Evolutionary conservation across 2,329 filamentous ascomycete genomes (phyloP).

Genomic region (Neonectria magnoliae): DNA sequence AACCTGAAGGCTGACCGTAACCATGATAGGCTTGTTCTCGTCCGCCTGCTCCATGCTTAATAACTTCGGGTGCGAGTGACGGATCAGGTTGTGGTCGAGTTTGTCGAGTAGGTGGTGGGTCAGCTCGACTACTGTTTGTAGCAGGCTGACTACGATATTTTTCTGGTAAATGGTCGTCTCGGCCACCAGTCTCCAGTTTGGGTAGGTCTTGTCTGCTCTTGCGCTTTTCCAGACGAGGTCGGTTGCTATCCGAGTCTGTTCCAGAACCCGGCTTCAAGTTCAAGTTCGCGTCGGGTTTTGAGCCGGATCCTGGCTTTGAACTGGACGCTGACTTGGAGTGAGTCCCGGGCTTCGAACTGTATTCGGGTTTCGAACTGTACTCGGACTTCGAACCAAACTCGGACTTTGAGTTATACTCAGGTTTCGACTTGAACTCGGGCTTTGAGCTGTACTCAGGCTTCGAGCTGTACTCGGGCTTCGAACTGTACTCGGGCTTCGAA

Average conservation of each 20-base stretch:
- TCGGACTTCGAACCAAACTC: constrained; percentile 2
- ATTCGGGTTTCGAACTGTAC: constrained; percentile 22
- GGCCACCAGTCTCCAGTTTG: constrained; percentile 55
- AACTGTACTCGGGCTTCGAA: constrained; percentile 3
- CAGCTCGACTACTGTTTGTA: constrained; percentile 44
- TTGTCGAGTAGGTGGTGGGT: constrained; percentile 44
- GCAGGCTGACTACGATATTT: constrained; percentile 51
- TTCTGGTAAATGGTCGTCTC: constrained; percentile 39
- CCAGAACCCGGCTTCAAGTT: constrained; percentile 31
- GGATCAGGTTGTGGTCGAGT: constrained; percentile 46
- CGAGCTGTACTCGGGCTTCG: constrained; percentile 31
- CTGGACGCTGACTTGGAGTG: background rate
- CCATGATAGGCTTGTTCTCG: constrained; percentile 56
- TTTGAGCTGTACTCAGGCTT: constrained; percentile 16
- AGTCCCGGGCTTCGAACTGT: background rate
- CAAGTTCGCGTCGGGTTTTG: constrained; percentile 28
- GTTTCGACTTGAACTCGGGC: constrained; percentile 17
- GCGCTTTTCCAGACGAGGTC: constrained; percentile 41
- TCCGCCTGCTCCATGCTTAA: constrained; percentile 52
- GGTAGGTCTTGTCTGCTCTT: constrained; percentile 55
- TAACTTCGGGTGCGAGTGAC: constrained; percentile 54
- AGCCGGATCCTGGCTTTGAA: constrained; percentile 12
- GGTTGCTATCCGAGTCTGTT: constrained; percentile 32
- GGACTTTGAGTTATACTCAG: constrained; percentile 32
- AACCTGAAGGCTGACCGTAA: constrained; percentile 33